Evolutionary conservation across 345 rosid species (phyloP).

Genomic region (Sonneratia caseolaris): DNA sequence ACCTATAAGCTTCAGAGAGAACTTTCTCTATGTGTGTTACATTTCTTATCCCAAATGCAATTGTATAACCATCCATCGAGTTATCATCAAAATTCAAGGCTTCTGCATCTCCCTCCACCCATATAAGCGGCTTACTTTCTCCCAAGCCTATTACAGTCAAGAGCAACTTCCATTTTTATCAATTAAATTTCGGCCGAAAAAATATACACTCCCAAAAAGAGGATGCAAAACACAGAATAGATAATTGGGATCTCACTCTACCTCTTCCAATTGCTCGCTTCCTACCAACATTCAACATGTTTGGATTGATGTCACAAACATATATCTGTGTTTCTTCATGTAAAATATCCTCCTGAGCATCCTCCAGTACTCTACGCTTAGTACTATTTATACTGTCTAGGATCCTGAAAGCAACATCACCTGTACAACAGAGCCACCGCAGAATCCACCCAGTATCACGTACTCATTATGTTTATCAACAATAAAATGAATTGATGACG

Average conservation of each 20-base stretch:
- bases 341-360: slow-evolving; percentile 42
- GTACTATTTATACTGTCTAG: slow-evolving; percentile 47
- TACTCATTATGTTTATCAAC: background rate
- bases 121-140: slow-evolving; percentile 54
- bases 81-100: slow-evolving; percentile 59
- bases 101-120: slow-evolving; percentile 96
- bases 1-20: slow-evolving; percentile 85
- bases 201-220: background rate
- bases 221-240: background rate
- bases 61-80: slow-evolving; percentile 90
- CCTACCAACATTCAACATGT: slow-evolving; percentile 84
- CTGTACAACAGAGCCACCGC: slow-evolving; percentile 23
- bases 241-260: slow-evolving; percentile 7
- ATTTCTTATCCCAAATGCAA: slow-evolving; percentile 97
- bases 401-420: slow-evolving; percentile 90
- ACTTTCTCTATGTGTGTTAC: slow-evolving; percentile 93
- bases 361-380: slow-evolving; percentile 46
- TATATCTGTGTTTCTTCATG: slow-evolving; percentile 73
- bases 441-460: background rate
- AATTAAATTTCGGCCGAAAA: background rate
- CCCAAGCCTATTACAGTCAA: slow-evolving; percentile 24
- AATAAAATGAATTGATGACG: background rate
- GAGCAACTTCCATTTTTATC: background rate
- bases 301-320: slow-evolving; percentile 85
- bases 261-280: slow-evolving; percentile 80